Base-by-base conservation (phyloP, 2,329 filamentous ascomycete genomes). In the Capronia americana region DNA sequence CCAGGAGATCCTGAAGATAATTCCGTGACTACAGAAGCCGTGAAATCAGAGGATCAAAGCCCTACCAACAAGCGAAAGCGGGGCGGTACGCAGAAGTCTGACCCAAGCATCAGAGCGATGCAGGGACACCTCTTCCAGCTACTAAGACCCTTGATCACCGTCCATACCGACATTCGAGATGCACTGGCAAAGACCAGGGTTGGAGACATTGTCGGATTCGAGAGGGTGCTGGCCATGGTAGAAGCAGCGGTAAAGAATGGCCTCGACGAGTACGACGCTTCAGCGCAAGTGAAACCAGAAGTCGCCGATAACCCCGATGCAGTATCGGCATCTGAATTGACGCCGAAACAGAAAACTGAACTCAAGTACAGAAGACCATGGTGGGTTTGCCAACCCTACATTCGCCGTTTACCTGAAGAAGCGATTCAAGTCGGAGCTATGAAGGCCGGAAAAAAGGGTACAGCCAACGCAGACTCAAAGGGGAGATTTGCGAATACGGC, bases 91-190 rank as follows among this genome's bases (percentile, higher is more conserved):
- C 28, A 59, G 17, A 63, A 34, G 28, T 48, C 75, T 3, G 63
- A 66, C n/a, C 83, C 85, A 3, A 98, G 95, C 77, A 82, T 97
- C 56, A 84, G 86, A 11, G 88, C 88, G 38, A 92, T 97, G 84
- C 93, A 98, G 78, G 88, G 92, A 0, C 95, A 99, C 78, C 86
- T 97, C 51, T 99, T 99, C 83, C 91, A 96, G 77, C 86, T 99
- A 28, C 85, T 98, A 24, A 87, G 94, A 17, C 89, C 94, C 34
- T 86, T 98, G 26, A 88, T 99, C 38, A 84, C 88, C 1, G 86
- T 84, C 68, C 91, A 97, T 78, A 93, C 92, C 26, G 86, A 95
- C 71, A 88, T 98, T 34, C 87, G 95, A 34, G 92, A 98, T 75
- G 87, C 89, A n/a, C 85, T 99, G 1, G 93, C 92, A 0, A 84